A percentile compares a stretch with the other conserved stretches of the same genome.
Conservation (phyloP, 495 filamentous ascomycete species). For the Lasiosphaeriaceae sp. region DNA sequence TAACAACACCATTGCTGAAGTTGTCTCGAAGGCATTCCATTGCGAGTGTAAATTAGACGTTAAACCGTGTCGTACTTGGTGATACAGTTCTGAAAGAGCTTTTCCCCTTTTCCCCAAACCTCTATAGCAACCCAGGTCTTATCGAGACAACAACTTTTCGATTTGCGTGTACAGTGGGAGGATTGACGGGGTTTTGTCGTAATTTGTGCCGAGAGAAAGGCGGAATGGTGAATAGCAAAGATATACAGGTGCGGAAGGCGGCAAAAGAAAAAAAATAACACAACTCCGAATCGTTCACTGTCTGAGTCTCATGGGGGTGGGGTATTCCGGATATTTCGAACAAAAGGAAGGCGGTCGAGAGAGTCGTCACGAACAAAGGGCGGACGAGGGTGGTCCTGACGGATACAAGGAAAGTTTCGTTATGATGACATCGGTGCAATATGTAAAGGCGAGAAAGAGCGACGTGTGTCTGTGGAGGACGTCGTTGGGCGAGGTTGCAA, state of each 20-base stretch:
- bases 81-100: slow-evolving; percentile 31
- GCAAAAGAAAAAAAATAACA: slow-evolving; percentile 39
- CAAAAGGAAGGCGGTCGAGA: slow-evolving; percentile 32
- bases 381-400: slow-evolving; percentile 47
- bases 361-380: slow-evolving; percentile 43
- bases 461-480: slow-evolving; percentile 29
- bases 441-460: slow-evolving; percentile 30
- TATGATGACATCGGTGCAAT: slow-evolving; percentile 68
- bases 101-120: slow-evolving; percentile 31
- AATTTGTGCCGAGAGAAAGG: slow-evolving; percentile 12
- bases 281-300: slow-evolving; percentile 56
- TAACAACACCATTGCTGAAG: slow-evolving; percentile 67
- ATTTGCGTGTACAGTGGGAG: slow-evolving; percentile 39
- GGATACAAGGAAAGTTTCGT: slow-evolving; percentile 56
- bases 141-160: slow-evolving; percentile 36
- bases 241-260: slow-evolving; percentile 44
- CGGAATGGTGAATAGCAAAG: slow-evolving; percentile 28
- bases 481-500: not conserved
- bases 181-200: slow-evolving; percentile 25
- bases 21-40: slow-evolving; percentile 79
- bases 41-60: slow-evolving; percentile 23
- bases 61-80: slow-evolving; percentile 23
- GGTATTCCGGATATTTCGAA: slow-evolving; percentile 52
- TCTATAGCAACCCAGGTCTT: slow-evolving; percentile 37
- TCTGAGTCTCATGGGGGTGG: slow-evolving; percentile 65